These are phyloP conservation scores for Cryptococcus floricola DNA, from an alignment of 1,284 basidiomycete genomes.

Conservation along the genomic window DNA sequence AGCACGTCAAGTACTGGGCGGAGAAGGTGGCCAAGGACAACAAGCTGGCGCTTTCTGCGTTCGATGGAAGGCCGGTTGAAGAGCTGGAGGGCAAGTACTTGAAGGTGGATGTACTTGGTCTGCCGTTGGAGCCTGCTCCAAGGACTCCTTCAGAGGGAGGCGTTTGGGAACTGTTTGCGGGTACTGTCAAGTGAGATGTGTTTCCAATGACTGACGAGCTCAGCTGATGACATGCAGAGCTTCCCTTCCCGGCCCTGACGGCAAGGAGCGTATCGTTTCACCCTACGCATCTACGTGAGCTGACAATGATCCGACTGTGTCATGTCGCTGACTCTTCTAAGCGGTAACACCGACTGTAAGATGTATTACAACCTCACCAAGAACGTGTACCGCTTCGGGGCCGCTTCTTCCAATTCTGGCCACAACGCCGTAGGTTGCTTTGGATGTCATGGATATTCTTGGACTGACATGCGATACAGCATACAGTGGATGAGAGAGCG, in stretches of 20 bases:
- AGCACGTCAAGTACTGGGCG: constrained; percentile 29
- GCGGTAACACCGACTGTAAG: constrained; percentile 40
- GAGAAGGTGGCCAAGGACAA: constrained; percentile 32
- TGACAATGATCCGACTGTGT: neutral
- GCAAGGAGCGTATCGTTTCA: constrained; percentile 36
- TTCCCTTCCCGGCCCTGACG: constrained; percentile 32
- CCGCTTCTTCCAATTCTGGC: constrained; percentile 10
- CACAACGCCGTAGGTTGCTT: constrained; percentile 21
- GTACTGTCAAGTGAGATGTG: constrained; percentile 38
- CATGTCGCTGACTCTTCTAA: constrained; percentile 3
- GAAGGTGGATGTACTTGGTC: constrained; percentile 37
- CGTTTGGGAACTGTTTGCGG: constrained; percentile 48
- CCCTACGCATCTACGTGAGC: constrained; percentile 36
- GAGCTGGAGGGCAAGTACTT: constrained; percentile 25
- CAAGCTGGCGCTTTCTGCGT: constrained; percentile 27
- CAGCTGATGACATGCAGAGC: constrained; percentile 17
- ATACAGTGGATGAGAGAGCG: constrained; percentile 46
- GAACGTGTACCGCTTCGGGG: constrained; percentile 46
- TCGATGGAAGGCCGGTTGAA: constrained; percentile 18
- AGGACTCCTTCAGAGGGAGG: constrained; percentile 35
- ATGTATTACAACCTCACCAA: constrained; percentile 47
- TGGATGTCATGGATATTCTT: neutral
- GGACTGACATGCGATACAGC: constrained; percentile 17
- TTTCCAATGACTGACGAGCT: neutral
- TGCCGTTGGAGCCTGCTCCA: constrained; percentile 46